phyloP scores from a whole-genome alignment of 495 filamentous ascomycete genomes.

The Recurvomyces mirabilis region DNA sequence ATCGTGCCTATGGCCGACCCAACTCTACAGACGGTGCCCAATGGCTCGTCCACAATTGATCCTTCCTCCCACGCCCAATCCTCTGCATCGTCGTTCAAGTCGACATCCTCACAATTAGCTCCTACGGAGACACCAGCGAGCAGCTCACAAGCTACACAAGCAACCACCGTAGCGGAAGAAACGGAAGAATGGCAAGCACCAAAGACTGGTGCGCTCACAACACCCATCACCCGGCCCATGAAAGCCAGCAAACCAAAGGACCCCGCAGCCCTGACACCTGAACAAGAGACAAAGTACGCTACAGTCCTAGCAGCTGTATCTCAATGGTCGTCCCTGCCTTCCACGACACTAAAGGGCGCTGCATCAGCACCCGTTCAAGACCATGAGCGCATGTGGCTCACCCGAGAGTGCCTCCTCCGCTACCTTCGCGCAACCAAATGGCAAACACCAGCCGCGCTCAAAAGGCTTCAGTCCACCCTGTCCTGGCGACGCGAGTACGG shows the following conservation, averaged over 20 bases:
- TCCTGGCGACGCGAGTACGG: constrained; percentile 86
- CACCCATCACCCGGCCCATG: constrained; percentile 57
- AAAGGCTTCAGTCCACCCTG: constrained; percentile 66
- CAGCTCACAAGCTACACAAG: not conserved
- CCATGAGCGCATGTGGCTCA: constrained; percentile 78
- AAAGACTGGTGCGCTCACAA: constrained; percentile 45
- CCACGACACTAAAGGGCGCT: constrained; percentile 44
- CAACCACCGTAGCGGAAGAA: not conserved
- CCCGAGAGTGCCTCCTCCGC: constrained; percentile 79
- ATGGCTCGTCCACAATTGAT: no score
- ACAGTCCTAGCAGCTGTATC: constrained; percentile 54
- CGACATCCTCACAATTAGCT: not conserved
- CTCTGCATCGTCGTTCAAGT: constrained; percentile 17
- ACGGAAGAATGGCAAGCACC: constrained; percentile 8
- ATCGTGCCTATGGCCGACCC: no score
- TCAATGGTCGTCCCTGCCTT: constrained; percentile 60
- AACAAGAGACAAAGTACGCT: constrained; percentile 79
- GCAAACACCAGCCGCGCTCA: constrained; percentile 62
- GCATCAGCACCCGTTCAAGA: constrained; percentile 59
- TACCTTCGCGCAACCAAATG: constrained; percentile 92
- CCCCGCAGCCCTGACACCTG: constrained; percentile 45
- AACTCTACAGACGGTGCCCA: no score
- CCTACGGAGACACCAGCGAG: constrained; percentile 14
- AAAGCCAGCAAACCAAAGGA: constrained; percentile 40
- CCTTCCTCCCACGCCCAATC: not conserved